Conservation (phyloP, 2,329 filamentous ascomycete species). For the Pezicula neosporulosa region DNA sequence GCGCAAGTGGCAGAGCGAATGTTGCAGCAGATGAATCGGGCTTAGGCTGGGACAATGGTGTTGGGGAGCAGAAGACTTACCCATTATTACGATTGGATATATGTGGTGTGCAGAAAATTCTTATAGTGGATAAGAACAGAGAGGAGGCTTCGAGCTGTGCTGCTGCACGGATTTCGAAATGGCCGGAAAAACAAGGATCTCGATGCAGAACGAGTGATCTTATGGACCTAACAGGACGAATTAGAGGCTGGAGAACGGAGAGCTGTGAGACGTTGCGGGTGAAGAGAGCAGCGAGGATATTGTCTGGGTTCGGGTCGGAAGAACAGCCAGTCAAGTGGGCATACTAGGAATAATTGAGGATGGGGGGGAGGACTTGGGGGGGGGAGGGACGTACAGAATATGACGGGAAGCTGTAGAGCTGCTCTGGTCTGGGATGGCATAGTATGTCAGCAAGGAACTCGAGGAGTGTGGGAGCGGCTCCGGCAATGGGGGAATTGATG, state of each 20-base stretch:
- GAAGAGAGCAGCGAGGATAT: not conserved
- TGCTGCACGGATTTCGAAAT: slow-evolving; percentile 5
- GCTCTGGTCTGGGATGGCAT: too few species aligned
- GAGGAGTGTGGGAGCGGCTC: too few species aligned
- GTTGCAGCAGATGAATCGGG: not conserved
- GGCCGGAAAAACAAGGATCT: slow-evolving; percentile 6
- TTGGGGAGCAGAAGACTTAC: slow-evolving; percentile 1
- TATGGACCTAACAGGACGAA: slow-evolving; percentile 3
- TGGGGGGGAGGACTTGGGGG: too few species aligned
- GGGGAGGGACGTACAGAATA: not conserved
- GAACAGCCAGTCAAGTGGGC: not conserved
- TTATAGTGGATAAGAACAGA: slow-evolving; percentile 5
- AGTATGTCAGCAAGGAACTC: too few species aligned
- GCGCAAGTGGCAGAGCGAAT: not conserved
- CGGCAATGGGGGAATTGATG: too few species aligned
- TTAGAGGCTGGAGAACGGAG: not conserved
- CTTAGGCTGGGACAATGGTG: not conserved
- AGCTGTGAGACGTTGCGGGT: not conserved
- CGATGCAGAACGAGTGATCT: slow-evolving; percentile 4
- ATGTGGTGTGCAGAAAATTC: slow-evolving; percentile 1
- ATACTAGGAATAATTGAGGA: too few species aligned
- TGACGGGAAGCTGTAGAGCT: not conserved
- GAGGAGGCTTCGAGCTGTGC: slow-evolving; percentile 1
- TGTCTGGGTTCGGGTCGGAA: not conserved
- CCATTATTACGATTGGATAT: slow-evolving; percentile 1